A percentile compares a stretch with the other conserved stretches of the same genome.
These are phyloP conservation scores for Lentinula raphanica DNA, from an alignment of 768 basidiomycete genomes.

Conservation along the genomic window DNA sequence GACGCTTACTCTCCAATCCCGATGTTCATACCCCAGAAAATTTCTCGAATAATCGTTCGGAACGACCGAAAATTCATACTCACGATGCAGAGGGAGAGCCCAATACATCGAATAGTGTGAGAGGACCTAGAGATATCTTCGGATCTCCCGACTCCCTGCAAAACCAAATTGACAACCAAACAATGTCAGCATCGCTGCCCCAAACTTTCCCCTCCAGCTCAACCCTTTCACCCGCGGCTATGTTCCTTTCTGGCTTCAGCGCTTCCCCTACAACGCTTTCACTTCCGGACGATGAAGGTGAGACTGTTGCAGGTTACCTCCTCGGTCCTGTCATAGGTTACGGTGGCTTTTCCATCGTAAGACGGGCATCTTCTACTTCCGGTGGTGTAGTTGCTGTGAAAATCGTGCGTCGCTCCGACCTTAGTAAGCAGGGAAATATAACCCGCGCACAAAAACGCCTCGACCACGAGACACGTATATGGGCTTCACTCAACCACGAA, in stretches of 20 bases:
- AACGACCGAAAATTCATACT: neutral
- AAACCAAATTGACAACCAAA: neutral
- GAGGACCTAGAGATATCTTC: neutral
- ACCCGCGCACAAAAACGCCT: slow-evolving; percentile 48
- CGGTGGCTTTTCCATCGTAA: slow-evolving; percentile 79
- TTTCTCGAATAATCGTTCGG: neutral
- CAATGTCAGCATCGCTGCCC: neutral
- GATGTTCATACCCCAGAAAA: neutral
- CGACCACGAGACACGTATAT: slow-evolving; percentile 65
- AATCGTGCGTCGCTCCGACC: slow-evolving; percentile 61
- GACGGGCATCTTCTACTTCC: slow-evolving; percentile 59
- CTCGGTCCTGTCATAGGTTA: slow-evolving; percentile 73
- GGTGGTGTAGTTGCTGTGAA: slow-evolving; percentile 78
- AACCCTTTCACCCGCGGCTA: slow-evolving; percentile 60
- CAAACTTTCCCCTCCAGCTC: neutral
- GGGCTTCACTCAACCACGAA: slow-evolving; percentile 76
- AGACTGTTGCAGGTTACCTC: slow-evolving; percentile 63
- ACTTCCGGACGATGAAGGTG: slow-evolving; percentile 62
- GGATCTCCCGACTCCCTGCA: neutral
- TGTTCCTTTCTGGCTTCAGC: slow-evolving; percentile 66
- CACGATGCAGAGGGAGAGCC: neutral
- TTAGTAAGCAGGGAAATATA: slow-evolving; percentile 48
- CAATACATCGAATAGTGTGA: neutral
- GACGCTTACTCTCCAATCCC: slow-evolving; percentile 1
- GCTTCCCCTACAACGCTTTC: slow-evolving; percentile 28